Percentiles rank a stretch among this genome's conserved stretches.
Evolutionary conservation across 2,329 filamentous ascomycete genomes (phyloP).

Genomic region (Sclerotinia sclerotiorum): DNA sequence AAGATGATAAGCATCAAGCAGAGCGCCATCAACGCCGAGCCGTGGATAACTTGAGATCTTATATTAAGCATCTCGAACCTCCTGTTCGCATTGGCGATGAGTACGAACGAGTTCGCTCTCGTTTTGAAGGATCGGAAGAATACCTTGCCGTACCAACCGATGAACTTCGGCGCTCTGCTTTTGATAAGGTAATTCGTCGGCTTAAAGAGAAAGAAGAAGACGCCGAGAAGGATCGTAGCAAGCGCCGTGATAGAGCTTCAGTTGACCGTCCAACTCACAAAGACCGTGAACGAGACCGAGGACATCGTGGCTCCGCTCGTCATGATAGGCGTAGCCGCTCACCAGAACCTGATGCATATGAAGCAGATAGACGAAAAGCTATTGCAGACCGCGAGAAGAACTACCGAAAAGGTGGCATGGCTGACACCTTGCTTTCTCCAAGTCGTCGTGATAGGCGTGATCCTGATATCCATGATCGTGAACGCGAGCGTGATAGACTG

Average conservation of each 20-base stretch:
- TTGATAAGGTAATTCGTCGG: constrained; percentile 88
- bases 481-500: constrained; percentile 38
- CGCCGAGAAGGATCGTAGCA: constrained; percentile 63
- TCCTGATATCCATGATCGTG: constrained; percentile 39
- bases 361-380: constrained; percentile 90
- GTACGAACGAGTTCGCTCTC: constrained; percentile 82
- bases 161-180: constrained; percentile 76
- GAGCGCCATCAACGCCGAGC: constrained; percentile 85
- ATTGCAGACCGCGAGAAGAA: constrained; percentile 93
- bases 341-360: constrained; percentile 91
- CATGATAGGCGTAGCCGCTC: constrained; percentile 71
- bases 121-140: constrained; percentile 78
- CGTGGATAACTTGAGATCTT: constrained; percentile 78
- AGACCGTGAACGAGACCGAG: constrained; percentile 59
- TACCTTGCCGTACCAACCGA: constrained; percentile 82
- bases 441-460: constrained; percentile 43
- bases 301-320: constrained; percentile 55
- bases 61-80: constrained; percentile 87
- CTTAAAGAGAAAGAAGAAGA: constrained; percentile 91
- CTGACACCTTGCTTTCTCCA: constrained; percentile 57
- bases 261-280: constrained; percentile 46
- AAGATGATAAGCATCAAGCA: constrained; percentile 77
- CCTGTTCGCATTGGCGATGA: constrained; percentile 75
- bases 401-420: constrained; percentile 77
- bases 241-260: constrained; percentile 57